Conservation (phyloP, 495 filamentous ascomycete genomes). For the Clohesyomyces aquaticus region DNA sequence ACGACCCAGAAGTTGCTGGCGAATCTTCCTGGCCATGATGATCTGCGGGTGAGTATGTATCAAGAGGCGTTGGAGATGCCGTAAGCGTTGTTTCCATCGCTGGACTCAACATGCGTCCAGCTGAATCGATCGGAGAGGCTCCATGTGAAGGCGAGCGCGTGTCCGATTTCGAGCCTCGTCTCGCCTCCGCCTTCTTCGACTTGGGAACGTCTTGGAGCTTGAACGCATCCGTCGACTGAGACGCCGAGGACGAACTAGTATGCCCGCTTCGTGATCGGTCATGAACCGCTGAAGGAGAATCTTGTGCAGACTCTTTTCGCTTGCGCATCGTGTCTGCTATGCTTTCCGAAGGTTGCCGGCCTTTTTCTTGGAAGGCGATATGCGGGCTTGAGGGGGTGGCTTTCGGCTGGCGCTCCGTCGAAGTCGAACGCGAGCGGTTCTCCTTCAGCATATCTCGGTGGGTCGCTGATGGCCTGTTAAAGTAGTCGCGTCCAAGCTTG, state of each 20-base stretch:
- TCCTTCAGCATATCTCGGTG: constrained; percentile 46
- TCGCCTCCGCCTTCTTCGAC: constrained; percentile 64
- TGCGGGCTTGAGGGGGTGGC: constrained; percentile 63
- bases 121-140: constrained; percentile 27
- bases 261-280: constrained; percentile 48
- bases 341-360: constrained; percentile 58
- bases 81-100: constrained; percentile 14
- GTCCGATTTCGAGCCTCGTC: constrained; percentile 62
- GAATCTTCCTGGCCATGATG: constrained; percentile 23
- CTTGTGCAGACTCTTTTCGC: constrained; percentile 49
- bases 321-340: constrained; percentile 48
- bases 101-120: constrained; percentile 32
- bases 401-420: constrained; percentile 56
- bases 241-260: constrained; percentile 35
- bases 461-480: constrained; percentile 37
- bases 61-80: constrained; percentile 26
- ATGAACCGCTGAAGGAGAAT: constrained; percentile 49
- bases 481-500: constrained; percentile 43
- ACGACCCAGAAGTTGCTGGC: constrained; percentile 36
- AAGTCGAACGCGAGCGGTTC: constrained; percentile 58
- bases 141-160: constrained; percentile 25
- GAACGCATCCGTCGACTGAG: constrained; percentile 54
- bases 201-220: constrained; percentile 76
- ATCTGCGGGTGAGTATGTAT: background rate
- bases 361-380: constrained; percentile 89